Conservation (phyloP, 441 rosid genomes). For the Pelargonium fulgidum region DNA sequence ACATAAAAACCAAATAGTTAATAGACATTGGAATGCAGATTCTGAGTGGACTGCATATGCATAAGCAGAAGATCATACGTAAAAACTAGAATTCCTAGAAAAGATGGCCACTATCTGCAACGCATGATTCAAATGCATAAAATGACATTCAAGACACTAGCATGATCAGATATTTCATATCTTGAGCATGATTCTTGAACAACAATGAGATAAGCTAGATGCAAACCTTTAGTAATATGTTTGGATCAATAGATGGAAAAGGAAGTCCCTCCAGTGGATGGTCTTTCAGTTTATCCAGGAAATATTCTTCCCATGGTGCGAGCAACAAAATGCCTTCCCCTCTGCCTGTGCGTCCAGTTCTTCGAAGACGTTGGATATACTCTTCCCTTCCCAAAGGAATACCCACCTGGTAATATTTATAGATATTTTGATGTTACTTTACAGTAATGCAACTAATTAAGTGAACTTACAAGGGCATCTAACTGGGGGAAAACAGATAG, state of each 20-base stretch:
- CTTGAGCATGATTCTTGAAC: too few relatives aligned
- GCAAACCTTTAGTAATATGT: slow-evolving; percentile 48
- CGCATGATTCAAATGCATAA: too few relatives aligned
- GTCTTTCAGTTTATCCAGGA: slow-evolving; percentile 69
- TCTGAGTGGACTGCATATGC: too few relatives aligned
- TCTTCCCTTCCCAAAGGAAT: slow-evolving; percentile 73
- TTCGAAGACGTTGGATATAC: slow-evolving; percentile 83
- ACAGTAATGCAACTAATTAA: not conserved
- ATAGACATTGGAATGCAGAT: too few relatives aligned
- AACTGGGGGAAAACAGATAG: too few relatives aligned
- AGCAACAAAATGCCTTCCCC: slow-evolving; percentile 72
- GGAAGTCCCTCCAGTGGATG: slow-evolving; percentile 62
- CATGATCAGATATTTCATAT: too few relatives aligned
- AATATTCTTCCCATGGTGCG: slow-evolving; percentile 93
- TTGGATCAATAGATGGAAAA: slow-evolving; percentile 47
- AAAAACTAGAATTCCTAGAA: too few relatives aligned
- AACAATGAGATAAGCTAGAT: not conserved
- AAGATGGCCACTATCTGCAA: too few relatives aligned
- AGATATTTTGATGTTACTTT: slow-evolving; percentile 2
- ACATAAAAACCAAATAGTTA: too few relatives aligned
- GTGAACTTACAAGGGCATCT: too few relatives aligned
- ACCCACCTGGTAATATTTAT: slow-evolving; percentile 50
- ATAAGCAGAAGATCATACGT: too few relatives aligned
- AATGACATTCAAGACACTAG: too few relatives aligned
- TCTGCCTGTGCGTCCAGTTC: slow-evolving; percentile 88